Evolutionary conservation across 2,329 filamentous ascomycete species (phyloP), one percentile per base, ranked within the genome.

Genomic region (Fusarium siculi): DNA sequence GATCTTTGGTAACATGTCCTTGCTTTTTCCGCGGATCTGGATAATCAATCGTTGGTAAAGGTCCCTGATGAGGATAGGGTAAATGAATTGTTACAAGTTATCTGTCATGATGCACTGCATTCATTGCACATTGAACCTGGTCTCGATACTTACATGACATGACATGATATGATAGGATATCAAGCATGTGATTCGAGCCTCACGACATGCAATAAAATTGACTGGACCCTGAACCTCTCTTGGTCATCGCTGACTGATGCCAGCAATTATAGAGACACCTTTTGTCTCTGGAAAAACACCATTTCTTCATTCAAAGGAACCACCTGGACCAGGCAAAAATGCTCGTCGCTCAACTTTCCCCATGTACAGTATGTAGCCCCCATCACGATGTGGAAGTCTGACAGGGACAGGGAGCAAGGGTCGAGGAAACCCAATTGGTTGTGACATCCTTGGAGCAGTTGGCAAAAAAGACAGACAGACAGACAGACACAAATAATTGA

Each of bases 171-270:
- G 25, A 21, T 30, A 47, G 28, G 12, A 28, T 19, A 52, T 52
- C 30, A 19, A 25, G 32, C 61, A 67, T 56, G 66, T 71, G 62
- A 71, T 73, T 68, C 36, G 21, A 63, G 54, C 55, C 43, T 63
- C 54, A 57, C 36, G 23, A 37, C 21, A 42, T 50, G 18, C 16
- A 43, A n/a, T 19, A 43, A 39, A 23, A 10, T 23, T 21, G 18
- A 37, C 19, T 19, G 23, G 16, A 36, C 30, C 32, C 18, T 15
- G 28, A 34, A 3, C 18, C 15, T 23, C 28, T 36, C 19, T 56
- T 40, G 39, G 30, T 40, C 12, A 52, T 53, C 36, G 46, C 23
- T 21, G 34, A 47, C 32, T 30, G 23, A 66, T 39, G 14, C 15
- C 10, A 40, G 12, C 37, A 30, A 19, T 11, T 25, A 47, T 16